Conservation (phyloP, 257 asterid genomes). For the Voacanga thouarsii region DNA sequence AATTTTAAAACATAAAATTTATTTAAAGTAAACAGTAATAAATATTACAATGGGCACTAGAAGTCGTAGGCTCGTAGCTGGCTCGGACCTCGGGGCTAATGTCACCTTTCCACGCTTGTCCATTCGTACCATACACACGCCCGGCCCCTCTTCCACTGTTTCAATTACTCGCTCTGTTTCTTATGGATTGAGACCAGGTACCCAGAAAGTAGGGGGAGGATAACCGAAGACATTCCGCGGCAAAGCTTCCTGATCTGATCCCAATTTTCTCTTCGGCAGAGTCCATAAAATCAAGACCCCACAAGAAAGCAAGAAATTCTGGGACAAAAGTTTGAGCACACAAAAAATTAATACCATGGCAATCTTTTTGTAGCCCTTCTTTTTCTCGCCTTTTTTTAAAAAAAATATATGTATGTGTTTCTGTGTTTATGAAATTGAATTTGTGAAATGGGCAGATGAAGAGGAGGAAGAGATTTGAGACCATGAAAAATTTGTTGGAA, state of each 20-base stretch:
- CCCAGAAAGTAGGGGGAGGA: background rate
- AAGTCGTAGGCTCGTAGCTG: too few species aligned
- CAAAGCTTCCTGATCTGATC: background rate
- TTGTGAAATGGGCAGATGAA: constrained; percentile 19
- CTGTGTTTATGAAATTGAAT: background rate
- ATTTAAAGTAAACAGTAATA: too few species aligned
- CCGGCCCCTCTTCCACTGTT: too few species aligned
- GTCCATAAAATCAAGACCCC: constrained; percentile 5
- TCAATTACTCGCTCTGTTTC: too few species aligned
- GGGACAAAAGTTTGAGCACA: too few species aligned
- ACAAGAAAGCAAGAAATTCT: background rate
- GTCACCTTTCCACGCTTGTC: too few species aligned
- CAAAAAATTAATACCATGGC: background rate
- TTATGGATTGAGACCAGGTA: too few species aligned
- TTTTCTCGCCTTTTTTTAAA: too few species aligned
- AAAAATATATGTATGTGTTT: background rate
- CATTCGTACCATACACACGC: too few species aligned
- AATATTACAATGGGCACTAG: too few species aligned
- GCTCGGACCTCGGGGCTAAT: too few species aligned
- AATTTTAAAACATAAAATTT: too few species aligned
- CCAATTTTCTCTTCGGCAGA: background rate
- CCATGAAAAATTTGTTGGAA: constrained; percentile 20
- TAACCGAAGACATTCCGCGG: background rate
- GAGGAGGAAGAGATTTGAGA: constrained; percentile 27
- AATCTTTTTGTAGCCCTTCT: background rate